A percentile compares a stretch with the other conserved stretches of the same genome.
Evolutionary conservation across 352 stramenopile species (phyloP).

Genomic region (Globisporangium alternatum): DNA sequence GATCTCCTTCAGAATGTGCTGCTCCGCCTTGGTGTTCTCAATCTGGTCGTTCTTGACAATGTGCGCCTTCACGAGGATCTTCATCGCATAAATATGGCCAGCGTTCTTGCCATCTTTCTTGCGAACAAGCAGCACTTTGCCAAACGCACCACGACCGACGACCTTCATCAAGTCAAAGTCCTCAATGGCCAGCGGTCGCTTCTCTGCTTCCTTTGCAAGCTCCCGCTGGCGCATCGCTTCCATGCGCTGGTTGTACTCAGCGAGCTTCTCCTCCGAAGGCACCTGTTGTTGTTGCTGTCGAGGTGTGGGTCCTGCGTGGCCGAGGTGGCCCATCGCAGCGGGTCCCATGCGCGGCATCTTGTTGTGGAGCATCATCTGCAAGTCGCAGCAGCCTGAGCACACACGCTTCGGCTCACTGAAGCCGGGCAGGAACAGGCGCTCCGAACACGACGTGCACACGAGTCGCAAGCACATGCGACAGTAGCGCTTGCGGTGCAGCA

Average conservation of each 20-base stretch:
- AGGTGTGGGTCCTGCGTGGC: slow-evolving; percentile 12
- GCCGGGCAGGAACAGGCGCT: slow-evolving; percentile 80
- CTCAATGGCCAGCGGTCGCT: slow-evolving; percentile 75
- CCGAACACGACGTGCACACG: slow-evolving; percentile 84
- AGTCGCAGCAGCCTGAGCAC: slow-evolving; percentile 79
- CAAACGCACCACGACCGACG: slow-evolving; percentile 93
- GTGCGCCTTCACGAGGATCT: slow-evolving; percentile 92
- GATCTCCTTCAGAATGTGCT: slow-evolving; percentile 90
- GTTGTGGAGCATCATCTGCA: slow-evolving; percentile 89
- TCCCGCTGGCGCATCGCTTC: slow-evolving; percentile 81
- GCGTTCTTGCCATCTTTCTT: slow-evolving; percentile 89
- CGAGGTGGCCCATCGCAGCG: slow-evolving; percentile 13
- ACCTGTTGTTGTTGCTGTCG: slow-evolving; percentile 15
- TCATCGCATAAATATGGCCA: slow-evolving; percentile 92
- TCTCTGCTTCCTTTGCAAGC: slow-evolving; percentile 65
- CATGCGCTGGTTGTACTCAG: slow-evolving; percentile 63
- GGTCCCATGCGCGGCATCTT: slow-evolving; percentile 63
- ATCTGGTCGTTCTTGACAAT: slow-evolving; percentile 95
- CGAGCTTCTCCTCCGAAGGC: slow-evolving; percentile 57
- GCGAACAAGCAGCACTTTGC: slow-evolving; percentile 93
- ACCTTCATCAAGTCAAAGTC: slow-evolving; percentile 96
- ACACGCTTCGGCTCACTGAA: slow-evolving; percentile 88
- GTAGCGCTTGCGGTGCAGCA: slow-evolving; percentile 75
- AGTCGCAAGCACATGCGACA: slow-evolving; percentile 85
- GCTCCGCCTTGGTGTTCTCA: slow-evolving; percentile 88